These are phyloP conservation scores for Saccharomyces hybrid DNA, from an alignment of 1,139 yeast species.

Conservation along the genomic window DNA sequence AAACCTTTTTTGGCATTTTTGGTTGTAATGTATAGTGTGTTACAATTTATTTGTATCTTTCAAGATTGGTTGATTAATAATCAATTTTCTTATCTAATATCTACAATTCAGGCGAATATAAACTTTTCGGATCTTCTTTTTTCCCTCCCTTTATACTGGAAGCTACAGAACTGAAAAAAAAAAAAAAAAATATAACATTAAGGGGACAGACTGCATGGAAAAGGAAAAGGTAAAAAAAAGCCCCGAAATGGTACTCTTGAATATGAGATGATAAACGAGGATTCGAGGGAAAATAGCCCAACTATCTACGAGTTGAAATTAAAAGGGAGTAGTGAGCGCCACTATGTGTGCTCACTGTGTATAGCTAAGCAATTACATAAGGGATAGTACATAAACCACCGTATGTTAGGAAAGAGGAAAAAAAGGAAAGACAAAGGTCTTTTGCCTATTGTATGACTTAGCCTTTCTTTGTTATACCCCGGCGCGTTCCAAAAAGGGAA, in stretches of 20 bases:
- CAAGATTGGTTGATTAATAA: neutral
- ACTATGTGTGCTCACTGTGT: neutral
- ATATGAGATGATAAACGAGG: neutral
- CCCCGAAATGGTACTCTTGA: neutral
- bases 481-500: neutral
- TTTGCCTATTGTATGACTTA: neutral
- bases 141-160: neutral
- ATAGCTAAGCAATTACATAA: neutral
- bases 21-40: neutral
- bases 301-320: neutral
- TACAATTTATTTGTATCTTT: neutral
- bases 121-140: neutral
- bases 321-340: neutral
- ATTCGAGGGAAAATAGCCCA: neutral
- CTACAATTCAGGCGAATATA: neutral
- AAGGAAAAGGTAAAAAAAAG: neutral
- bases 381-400: neutral
- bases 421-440: neutral
- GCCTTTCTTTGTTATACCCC: neutral
- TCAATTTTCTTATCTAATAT: neutral
- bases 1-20: constrained; percentile 42
- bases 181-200: neutral
- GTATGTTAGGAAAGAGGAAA: neutral
- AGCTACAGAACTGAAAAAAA: neutral
- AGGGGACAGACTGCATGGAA: neutral